Evolutionary conservation across 306 rosid genomes (phyloP).

Genomic region (Luffa acutangula): DNA sequence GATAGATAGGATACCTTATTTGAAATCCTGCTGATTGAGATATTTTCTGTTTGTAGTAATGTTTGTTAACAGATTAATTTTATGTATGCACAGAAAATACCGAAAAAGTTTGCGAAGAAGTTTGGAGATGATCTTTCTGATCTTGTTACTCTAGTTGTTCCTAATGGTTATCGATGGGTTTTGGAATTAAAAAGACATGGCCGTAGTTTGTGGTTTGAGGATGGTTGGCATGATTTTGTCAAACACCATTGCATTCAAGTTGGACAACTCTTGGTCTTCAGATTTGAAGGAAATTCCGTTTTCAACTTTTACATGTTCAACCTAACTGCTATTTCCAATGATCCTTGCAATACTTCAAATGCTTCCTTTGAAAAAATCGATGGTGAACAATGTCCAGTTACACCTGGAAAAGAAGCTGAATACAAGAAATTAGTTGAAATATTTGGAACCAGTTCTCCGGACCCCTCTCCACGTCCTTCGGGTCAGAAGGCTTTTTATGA

Average conservation of each 20-base stretch:
- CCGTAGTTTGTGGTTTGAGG: slow-evolving; percentile 51
- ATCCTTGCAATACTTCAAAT: neutral
- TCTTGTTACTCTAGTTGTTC: slow-evolving; percentile 44
- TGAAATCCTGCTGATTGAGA: neutral
- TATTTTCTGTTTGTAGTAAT: neutral
- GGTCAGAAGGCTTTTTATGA: slow-evolving; percentile 27
- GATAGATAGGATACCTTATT: neutral
- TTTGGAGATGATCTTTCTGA: slow-evolving; percentile 55
- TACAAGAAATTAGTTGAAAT: slow-evolving; percentile 44
- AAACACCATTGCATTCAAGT: slow-evolving; percentile 49
- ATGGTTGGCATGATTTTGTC: slow-evolving; percentile 78
- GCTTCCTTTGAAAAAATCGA: neutral
- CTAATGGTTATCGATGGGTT: slow-evolving; percentile 68
- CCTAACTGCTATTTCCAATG: slow-evolving; percentile 12
- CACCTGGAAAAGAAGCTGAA: slow-evolving; percentile 43
- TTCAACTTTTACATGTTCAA: slow-evolving; percentile 62
- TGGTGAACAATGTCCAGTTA: neutral
- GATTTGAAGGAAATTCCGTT: slow-evolving; percentile 65
- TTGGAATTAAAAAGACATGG: slow-evolving; percentile 54
- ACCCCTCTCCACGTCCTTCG: slow-evolving; percentile 22
- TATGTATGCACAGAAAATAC: slow-evolving; percentile 48
- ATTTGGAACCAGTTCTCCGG: slow-evolving; percentile 26
- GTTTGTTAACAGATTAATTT: neutral
- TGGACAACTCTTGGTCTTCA: slow-evolving; percentile 69
- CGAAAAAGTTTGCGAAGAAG: slow-evolving; percentile 63